Conservation (phyloP, 1,284 basidiomycete species). For the Apiotrichum laibachii region DNA sequence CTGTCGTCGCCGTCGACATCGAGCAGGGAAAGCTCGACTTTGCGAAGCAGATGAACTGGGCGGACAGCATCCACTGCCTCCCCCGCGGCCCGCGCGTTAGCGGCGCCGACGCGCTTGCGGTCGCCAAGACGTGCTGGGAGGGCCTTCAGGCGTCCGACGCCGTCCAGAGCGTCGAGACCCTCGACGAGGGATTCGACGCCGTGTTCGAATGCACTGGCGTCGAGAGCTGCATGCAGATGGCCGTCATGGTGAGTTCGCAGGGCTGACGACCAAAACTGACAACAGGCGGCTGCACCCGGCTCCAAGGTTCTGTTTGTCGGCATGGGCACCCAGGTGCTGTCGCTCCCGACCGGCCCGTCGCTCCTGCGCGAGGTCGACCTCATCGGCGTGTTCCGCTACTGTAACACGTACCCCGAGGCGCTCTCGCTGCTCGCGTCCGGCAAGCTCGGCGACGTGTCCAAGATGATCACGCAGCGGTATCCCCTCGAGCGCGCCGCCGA, state of each 20-base stretch:
- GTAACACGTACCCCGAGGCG: conserved; percentile 81
- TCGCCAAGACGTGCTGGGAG: conserved; percentile 62
- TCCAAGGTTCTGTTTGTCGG: conserved; percentile 89
- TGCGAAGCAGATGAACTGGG: conserved; percentile 70
- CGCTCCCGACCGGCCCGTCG: conserved; percentile 76
- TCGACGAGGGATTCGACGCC: conserved; percentile 79
- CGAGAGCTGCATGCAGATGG: conserved; percentile 83
- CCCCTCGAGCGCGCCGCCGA: conserved; percentile 62
- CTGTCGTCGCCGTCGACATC: conserved; percentile 78
- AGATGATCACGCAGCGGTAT: conserved; percentile 78
- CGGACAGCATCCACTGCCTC: conserved; percentile 67
- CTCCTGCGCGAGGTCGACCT: conserved; percentile 89
- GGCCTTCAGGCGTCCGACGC: conserved; percentile 38
- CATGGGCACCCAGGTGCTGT: conserved; percentile 83
- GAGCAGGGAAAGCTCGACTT: conserved; percentile 76
- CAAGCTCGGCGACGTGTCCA: conserved; percentile 63
- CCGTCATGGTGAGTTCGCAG: conserved; percentile 65
- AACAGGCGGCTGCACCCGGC: conserved; percentile 71
- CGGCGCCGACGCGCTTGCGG: conserved; percentile 64
- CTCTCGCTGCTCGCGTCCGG: conserved; percentile 67
- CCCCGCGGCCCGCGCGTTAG: conserved; percentile 55
- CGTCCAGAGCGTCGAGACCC: conserved; percentile 44
- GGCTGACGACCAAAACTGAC: conserved; percentile 2
- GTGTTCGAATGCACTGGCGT: conserved; percentile 92
- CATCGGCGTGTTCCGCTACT: conserved; percentile 75